These are phyloP conservation scores for Suillus paluster DNA, from an alignment of 768 basidiomycete genomes.

Conservation along the genomic window DNA sequence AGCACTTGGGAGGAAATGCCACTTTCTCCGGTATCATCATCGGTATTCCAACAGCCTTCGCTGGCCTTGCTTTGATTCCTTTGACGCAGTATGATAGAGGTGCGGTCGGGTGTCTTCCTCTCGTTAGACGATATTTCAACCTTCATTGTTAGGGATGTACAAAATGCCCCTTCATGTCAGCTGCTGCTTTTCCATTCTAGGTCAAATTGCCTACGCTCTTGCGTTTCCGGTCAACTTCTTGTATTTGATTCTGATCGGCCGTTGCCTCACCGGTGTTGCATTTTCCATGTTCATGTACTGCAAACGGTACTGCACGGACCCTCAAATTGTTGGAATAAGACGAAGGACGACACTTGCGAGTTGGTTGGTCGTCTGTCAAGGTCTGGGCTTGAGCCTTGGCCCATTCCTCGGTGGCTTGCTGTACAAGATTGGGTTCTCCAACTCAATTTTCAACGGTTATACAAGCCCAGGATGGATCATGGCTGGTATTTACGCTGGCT, in stretches of 20 bases:
- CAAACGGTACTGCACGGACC: conserved; percentile 71
- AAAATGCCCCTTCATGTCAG: conserved; percentile 55
- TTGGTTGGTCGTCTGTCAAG: conserved; percentile 67
- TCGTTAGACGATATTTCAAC: background rate
- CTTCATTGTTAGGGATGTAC: conserved; percentile 51
- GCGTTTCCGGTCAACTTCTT: conserved; percentile 64
- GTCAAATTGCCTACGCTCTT: conserved; percentile 61
- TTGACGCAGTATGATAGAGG: conserved; percentile 61
- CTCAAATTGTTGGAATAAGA: conserved; percentile 65
- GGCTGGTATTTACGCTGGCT: conserved; percentile 55
- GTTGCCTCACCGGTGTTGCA: conserved; percentile 64
- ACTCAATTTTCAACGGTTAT: conserved; percentile 65
- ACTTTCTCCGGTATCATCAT: conserved; percentile 70
- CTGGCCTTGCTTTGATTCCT: conserved; percentile 61
- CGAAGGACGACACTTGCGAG: conserved; percentile 64
- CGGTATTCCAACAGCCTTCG: conserved; percentile 68
- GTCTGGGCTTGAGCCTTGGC: conserved; percentile 61
- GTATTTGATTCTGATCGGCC: conserved; percentile 72
- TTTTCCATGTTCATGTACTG: conserved; percentile 70
- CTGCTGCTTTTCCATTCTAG: conserved; percentile 56
- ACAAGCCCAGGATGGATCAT: conserved; percentile 72
- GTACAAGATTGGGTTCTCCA: conserved; percentile 64
- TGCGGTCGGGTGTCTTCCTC: conserved; percentile 21
- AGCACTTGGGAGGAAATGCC: conserved; percentile 65
- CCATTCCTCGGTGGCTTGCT: conserved; percentile 67